Evolutionary conservation across 768 basidiomycete species (phyloP), one percentile per base, ranked within the genome.

Genomic region (Agaricus subrufescens): DNA sequence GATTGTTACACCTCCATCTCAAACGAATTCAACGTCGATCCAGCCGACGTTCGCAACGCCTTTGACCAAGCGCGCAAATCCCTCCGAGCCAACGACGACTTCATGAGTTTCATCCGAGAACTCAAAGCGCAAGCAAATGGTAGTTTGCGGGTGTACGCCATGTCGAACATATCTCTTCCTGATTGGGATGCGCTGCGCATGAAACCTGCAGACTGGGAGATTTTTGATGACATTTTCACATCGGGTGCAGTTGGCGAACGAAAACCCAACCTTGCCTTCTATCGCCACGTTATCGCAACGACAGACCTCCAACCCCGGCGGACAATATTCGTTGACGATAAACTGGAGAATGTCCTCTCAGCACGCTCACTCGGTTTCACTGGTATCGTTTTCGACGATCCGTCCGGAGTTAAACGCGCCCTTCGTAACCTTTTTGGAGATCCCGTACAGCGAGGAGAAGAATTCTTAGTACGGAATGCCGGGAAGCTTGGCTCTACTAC

Each of bases 281-380:
- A 77, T 66, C 69, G 69, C 47, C 72, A 77, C 50, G 81, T 84
- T 14, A 62, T 85, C 29, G 64, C 67, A 19, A 64, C 73, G 15
- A 74, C 75, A 10, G 71, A 73, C 12, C 62, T 74, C 5, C 78
- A 83, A 47, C 81, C 83, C 1, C 61, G 60, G 1, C 69, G 65
- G 1, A 75, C 76, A 0, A 77, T 83, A 30, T 84, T 84, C 60
- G 75, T 85, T 9, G 84, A 85, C 50, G 83, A 84, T 68, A 80
- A 81, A 56, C 69, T 73, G 10, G 84, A 84, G 60, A 84, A 85
- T 56, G 78, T 86, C 3, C 61, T 83, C 7, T 74, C 80, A 2
- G 83, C 83, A 8, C 76, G 79, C 3, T 83, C 81, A 0, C 68
- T 84, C 8, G 84, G 84, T 8, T 69, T 84, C 46, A 70, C 75